phyloP scores from a whole-genome alignment of 1,139 yeast species.

The Lodderomyces elongisporus region DNA sequence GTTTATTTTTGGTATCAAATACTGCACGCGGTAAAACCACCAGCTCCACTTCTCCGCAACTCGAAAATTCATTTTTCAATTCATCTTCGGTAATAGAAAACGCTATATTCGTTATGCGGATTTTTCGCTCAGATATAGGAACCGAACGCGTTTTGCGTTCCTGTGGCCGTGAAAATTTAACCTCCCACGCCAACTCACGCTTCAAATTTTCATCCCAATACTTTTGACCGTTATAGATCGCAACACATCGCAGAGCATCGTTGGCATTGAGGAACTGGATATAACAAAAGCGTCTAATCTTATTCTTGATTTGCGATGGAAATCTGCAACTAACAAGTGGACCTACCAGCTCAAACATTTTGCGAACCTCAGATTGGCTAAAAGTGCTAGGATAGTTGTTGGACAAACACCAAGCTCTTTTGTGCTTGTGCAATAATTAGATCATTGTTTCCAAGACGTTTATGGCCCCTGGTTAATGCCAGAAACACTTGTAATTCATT shows the following conservation, averaged over 20 bases:
- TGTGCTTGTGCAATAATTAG: slow-evolving; percentile 44
- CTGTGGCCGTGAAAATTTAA: slow-evolving; percentile 46
- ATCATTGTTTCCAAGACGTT: slow-evolving; percentile 36
- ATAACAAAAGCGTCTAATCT: slow-evolving; percentile 70
- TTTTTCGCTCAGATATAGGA: slow-evolving; percentile 17
- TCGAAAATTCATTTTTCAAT: slow-evolving; percentile 22
- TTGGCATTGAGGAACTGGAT: slow-evolving; percentile 49
- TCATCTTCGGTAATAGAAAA: slow-evolving; percentile 36
- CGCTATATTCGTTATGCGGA: slow-evolving; percentile 70
- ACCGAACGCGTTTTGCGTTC: slow-evolving; percentile 10
- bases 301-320: slow-evolving; percentile 57
- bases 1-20: slow-evolving; percentile 18
- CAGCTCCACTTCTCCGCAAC: slow-evolving; percentile 40
- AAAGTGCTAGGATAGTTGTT: slow-evolving; percentile 68
- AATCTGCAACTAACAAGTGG: slow-evolving; percentile 52
- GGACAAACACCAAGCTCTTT: slow-evolving; percentile 55
- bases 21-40: slow-evolving; percentile 44
- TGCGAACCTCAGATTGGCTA: slow-evolving; percentile 34
- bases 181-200: slow-evolving; percentile 38
- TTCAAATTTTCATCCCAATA: slow-evolving; percentile 18
- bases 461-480: slow-evolving; percentile 58
- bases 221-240: slow-evolving; percentile 34
- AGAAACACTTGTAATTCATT: slow-evolving; percentile 46
- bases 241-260: slow-evolving; percentile 47
- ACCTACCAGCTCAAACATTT: slow-evolving; percentile 44